Evolutionary conservation across 169 alveolate genomes (phyloP), one percentile per base, ranked within the genome.

Genomic region (Plasmodium sp.): DNA sequence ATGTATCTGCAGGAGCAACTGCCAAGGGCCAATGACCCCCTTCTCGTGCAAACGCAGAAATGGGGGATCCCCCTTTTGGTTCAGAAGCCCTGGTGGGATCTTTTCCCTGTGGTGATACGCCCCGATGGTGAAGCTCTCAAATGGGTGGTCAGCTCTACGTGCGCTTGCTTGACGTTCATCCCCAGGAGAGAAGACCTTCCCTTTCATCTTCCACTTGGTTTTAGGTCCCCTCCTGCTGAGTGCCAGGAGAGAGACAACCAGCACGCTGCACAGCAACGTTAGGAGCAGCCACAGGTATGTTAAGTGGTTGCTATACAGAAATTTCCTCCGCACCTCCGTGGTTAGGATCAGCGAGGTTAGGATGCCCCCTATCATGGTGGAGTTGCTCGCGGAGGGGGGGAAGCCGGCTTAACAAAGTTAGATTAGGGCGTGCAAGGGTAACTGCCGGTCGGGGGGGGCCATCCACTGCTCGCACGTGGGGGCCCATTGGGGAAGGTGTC

Each of bases 101-200:
- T 39, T 67, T 43, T 84, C 92, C 41, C 56, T 22, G 48, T 84
- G 41, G 36, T 84, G 77, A 71, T 41, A 62, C 16, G 27, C 83
- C 16, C 92, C 92, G 43, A 84, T 62, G 31, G 72, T 41, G 16
- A 71, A 39, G 27, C 45, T 75, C 22, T 62, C 3, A 41, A 75
- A 34, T 36, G 27, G 45, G 36, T 18, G 5, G 9, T 22, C 22
- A 27, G 34, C 83, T 34, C 22, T 75, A n/a, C 2, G 83, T 75
- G 39, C 27, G 34, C 83, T 27, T 27, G 36, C 27, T 67, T 31
- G 6, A 27, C 27, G 5, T 67, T 31, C 77, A 2, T 9, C 12
- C 22, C 62, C 22, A 3, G 62, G 62, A 51, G 62, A 3, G 2
- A 16, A 51, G 16, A 1, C 18, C 22, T 4, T 4, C 62, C 27